Evolutionary conservation across 2,329 filamentous ascomycete species (phyloP), one percentile per base, ranked within the genome.

Genomic region (Colletotrichum lini): DNA sequence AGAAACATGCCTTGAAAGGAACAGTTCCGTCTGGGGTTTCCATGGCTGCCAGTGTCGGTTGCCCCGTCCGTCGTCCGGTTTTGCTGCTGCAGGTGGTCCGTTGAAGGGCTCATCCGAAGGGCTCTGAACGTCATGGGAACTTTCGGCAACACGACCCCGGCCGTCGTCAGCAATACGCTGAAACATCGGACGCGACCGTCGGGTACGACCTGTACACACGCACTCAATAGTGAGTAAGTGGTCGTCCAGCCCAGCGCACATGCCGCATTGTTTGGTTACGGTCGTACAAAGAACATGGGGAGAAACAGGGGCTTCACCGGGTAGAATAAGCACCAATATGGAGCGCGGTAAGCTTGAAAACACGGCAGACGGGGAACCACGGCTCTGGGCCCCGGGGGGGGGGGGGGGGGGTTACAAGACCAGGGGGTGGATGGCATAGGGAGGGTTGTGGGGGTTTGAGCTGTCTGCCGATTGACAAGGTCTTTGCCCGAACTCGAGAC

Each of bases 361-460:
- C 40, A 52, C 7, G 15, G 58, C 44, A 26, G 35, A 59, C 38
- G 18, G 23, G 35, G 23, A 38, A 50, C 67, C 47, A 66, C 47
- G 54, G 47, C 62, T 53, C 61, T 54, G 67, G 61, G 47, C 45
- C 53, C 53, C n/a, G 60, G n/a, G n/a, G 54, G 53, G 30, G n/a
- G 12, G 21, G 30, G n/a, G n/a, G n/a, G 8, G 9, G 12, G 16
- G 56, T 18, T 35, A 9, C 30, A 35, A 9, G 30, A 35, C 30
- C 8, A 8, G 30, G 30, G 30, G 30, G 30, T 35, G 30, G 30
- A 35, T 35, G 30, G 30, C 8, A 35, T 35, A 9, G 38, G 42
- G 50, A 54, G 54, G 53, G 35, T 26, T 60, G 57, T 50, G 56
- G 64, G 50, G 64, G 45, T 35, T 70, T 59, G 23, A 16, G 35